Percentiles rank a stretch among this genome's conserved stretches.
These are phyloP conservation scores for Juncus effusus DNA, from an alignment of 176 grass and related monocot species.

Conservation along the genomic window DNA sequence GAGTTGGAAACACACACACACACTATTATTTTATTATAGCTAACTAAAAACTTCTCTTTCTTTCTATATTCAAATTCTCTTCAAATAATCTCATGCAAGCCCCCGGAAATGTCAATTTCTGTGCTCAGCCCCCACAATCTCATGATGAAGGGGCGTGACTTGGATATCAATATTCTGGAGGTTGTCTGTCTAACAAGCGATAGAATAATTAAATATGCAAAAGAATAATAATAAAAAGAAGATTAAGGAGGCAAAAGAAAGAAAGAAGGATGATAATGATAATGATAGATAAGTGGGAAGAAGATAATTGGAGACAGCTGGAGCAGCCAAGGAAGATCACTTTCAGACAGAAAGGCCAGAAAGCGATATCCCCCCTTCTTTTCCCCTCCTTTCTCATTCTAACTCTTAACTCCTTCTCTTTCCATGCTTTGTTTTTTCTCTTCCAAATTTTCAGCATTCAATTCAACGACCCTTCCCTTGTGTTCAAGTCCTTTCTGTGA, in stretches of 20 bases:
- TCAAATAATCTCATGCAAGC: no score
- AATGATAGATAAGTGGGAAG: no score
- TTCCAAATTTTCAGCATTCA: slow-evolving; percentile 17
- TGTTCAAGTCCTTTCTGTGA: no score
- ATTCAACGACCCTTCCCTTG: slow-evolving; percentile 6
- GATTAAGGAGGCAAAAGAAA: background rate
- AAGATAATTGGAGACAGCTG: slow-evolving; percentile 28
- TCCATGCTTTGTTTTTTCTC: background rate
- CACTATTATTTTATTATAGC: no score
- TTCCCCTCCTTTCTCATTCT: background rate
- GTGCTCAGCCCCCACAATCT: no score
- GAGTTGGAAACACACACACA: no score
- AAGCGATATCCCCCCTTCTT: slow-evolving; percentile 10
- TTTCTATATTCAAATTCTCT: no score
- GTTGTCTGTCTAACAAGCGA: background rate
- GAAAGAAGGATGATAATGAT: background rate
- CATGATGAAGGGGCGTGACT: background rate
- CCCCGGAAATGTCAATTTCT: no score
- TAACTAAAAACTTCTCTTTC: no score
- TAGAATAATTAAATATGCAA: background rate
- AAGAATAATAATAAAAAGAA: slow-evolving; percentile 1
- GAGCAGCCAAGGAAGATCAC: slow-evolving; percentile 6
- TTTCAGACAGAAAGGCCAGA: slow-evolving; percentile 25
- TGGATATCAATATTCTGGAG: background rate
- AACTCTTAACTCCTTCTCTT: no score